A percentile compares a stretch with the other conserved stretches of the same genome.
phyloP scores from a whole-genome alignment of 2,329 filamentous ascomycete species.

The Monosporascus sp. region DNA sequence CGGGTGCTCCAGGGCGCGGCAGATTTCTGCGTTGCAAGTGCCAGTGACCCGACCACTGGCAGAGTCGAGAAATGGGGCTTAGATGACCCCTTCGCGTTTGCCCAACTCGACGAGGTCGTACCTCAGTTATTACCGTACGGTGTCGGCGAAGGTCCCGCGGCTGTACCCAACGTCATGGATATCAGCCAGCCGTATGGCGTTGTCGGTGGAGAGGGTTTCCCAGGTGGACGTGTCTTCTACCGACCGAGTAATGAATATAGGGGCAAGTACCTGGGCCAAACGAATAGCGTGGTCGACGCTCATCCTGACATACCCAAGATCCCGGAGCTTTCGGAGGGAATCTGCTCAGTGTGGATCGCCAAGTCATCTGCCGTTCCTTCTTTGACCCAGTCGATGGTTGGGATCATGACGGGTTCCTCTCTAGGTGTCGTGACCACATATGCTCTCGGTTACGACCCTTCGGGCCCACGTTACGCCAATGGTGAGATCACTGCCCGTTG shows the following conservation, averaged over 20 bases:
- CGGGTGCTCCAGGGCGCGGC: constrained; percentile 78
- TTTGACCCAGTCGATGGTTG: constrained; percentile 70
- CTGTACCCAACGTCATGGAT: constrained; percentile 81
- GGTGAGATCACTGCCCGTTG: constrained; percentile 84
- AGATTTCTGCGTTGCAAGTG: constrained; percentile 70
- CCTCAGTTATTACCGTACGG: constrained; percentile 72
- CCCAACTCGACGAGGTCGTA: constrained; percentile 73
- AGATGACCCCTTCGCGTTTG: constrained; percentile 66
- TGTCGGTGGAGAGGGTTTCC: constrained; percentile 79
- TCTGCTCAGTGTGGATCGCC: constrained; percentile 83
- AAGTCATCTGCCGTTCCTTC: constrained; percentile 69
- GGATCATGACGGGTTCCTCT: constrained; percentile 78
- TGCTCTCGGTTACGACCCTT: constrained; percentile 57
- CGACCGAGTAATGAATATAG: constrained; percentile 68
- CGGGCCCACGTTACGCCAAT: constrained; percentile 58
- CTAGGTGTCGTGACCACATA: constrained; percentile 79
- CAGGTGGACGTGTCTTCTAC: constrained; percentile 75
- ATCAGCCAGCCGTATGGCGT: constrained; percentile 81
- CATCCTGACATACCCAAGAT: constrained; percentile 72
- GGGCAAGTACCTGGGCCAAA: constrained; percentile 66
- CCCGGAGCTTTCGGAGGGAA: constrained; percentile 61
- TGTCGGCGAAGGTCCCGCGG: constrained; percentile 70
- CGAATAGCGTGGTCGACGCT: constrained; percentile 54
- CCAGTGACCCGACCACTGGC: constrained; percentile 71
- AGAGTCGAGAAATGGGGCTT: constrained; percentile 80